Evolutionary conservation across 306 rosid species (phyloP).

Genomic region (Sindora glabra): DNA sequence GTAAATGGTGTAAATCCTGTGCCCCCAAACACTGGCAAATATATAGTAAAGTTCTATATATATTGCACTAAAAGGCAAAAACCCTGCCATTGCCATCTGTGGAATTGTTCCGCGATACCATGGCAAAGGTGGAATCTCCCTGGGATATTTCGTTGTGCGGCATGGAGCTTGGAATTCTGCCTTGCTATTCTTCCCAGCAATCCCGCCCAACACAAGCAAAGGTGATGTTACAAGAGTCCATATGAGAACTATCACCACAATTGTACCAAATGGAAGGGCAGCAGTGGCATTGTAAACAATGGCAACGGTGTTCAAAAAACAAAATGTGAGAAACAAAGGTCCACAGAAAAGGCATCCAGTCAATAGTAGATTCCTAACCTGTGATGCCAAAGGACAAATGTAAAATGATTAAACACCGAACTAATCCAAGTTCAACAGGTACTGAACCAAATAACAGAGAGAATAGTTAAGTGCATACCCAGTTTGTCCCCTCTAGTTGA

Average conservation of each 20-base stretch:
- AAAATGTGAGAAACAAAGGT: constrained; percentile 52
- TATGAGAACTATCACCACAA: constrained; percentile 57
- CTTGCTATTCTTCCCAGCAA: constrained; percentile 65
- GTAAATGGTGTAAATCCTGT: constrained; percentile 63
- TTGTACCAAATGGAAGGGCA: constrained; percentile 68
- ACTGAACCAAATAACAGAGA: constrained; percentile 1
- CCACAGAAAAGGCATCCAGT: constrained; percentile 68
- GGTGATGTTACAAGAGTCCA: constrained; percentile 69
- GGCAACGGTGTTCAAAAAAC: constrained; percentile 58
- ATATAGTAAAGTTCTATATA: constrained; percentile 59
- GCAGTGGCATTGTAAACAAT: constrained; percentile 61
- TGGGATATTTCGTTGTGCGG: constrained; percentile 52
- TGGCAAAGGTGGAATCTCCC: constrained; percentile 66
- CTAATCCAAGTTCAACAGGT: not conserved
- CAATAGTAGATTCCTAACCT: constrained; percentile 57
- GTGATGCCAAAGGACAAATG: constrained; percentile 18
- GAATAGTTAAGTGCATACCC: constrained; percentile 39
- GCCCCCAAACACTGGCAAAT: constrained; percentile 73
- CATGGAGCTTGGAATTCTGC: constrained; percentile 62
- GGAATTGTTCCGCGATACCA: constrained; percentile 58
- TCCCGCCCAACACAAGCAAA: constrained; percentile 64
- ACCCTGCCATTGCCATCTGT: constrained; percentile 75
- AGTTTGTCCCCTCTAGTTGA: constrained; percentile 86
- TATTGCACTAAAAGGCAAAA: constrained; percentile 62
- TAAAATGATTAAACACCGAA: not conserved